Evolutionary conservation across 169 alveolate genomes (phyloP), one percentile per base, ranked within the genome.

Genomic region (Plasmodium ovale): DNA sequence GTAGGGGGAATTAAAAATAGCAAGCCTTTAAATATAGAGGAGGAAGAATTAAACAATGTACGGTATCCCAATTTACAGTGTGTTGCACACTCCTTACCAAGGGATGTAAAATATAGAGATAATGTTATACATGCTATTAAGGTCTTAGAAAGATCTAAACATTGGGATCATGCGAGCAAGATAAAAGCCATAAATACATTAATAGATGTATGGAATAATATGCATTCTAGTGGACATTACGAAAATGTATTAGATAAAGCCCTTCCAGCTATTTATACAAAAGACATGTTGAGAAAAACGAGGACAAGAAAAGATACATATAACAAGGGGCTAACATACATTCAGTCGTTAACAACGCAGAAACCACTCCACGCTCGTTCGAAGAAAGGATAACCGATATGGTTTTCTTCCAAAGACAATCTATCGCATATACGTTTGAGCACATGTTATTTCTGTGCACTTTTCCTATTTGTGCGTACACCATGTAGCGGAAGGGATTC

Each of bases 11-110:
- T 82, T 16, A 82, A 82, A 65, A 82, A 82, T 58, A 82, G 47
- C 27, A 82, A 82, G 42, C 90, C 90, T 3, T 0, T 51, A n/a
- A 82, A 65, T 39, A 70, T 65, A 58, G 68, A 82, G 14, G 90
- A 82, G 2, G 90, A 82, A 29, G 90, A 82, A 27, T 31, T 82
- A 12, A 49, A n/a, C 16, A 21, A 49, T 12, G 19, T 82, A 64
- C 16, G 92, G 14, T 94, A 94, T 79, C 96, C 92, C 42, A 94
- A 89, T 53, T 74, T 94, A 29, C 96, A 94, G 69, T 65, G 93
- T 59, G 96, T 94, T 23, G 93, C 96, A 5, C 96, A 94, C 71
- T 94, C 96, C 3, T 74, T 94, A 14, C 96, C 96, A n/a, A 67
- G 71, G 35, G 96, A 94, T 87, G 72, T 65, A 1, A 94, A 92